A percentile compares a stretch with the other conserved stretches of the same genome.
phyloP scores from a whole-genome alignment of 257 asterid species.

The Mitragyna speciosa region DNA sequence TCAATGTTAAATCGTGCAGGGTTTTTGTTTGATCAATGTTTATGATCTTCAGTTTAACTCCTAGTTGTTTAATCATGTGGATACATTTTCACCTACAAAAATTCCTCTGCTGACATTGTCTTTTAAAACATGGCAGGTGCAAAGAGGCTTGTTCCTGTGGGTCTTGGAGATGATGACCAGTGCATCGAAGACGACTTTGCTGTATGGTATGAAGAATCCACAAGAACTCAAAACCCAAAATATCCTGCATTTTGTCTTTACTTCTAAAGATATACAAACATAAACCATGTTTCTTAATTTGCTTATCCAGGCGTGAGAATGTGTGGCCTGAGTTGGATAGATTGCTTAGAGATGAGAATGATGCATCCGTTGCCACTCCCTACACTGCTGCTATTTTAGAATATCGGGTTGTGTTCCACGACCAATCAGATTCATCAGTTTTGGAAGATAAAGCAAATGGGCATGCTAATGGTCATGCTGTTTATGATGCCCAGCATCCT shows the following conservation, averaged over 20 bases:
- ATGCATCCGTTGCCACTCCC: constrained; percentile 68
- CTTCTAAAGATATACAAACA: not conserved
- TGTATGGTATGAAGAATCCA: constrained; percentile 57
- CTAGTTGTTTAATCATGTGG: not conserved
- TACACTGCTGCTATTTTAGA: constrained; percentile 92
- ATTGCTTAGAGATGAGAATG: constrained; percentile 64
- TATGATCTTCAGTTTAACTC: not conserved
- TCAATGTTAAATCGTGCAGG: not conserved
- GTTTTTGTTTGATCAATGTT: not conserved
- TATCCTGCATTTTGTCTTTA: not conserved
- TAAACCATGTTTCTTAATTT: constrained; percentile 10
- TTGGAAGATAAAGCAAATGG: constrained; percentile 49
- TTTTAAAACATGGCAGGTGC: constrained; percentile 57
- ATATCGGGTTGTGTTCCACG: constrained; percentile 78
- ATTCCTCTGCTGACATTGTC: constrained; percentile 22
- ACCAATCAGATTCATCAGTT: constrained; percentile 37
- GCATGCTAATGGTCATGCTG: constrained; percentile 55
- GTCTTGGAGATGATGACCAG: constrained; percentile 99
- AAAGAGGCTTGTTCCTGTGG: constrained; percentile 70
- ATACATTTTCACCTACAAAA: not conserved
- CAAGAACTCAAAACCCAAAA: not conserved
- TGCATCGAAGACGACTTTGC: constrained; percentile 98
- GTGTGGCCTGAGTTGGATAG: constrained; percentile 96
- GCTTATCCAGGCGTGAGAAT: constrained; percentile 69
- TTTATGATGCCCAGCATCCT: constrained; percentile 91